These are phyloP conservation scores for Syzygium grande DNA, from an alignment of 345 rosid genomes.

Conservation along the genomic window DNA sequence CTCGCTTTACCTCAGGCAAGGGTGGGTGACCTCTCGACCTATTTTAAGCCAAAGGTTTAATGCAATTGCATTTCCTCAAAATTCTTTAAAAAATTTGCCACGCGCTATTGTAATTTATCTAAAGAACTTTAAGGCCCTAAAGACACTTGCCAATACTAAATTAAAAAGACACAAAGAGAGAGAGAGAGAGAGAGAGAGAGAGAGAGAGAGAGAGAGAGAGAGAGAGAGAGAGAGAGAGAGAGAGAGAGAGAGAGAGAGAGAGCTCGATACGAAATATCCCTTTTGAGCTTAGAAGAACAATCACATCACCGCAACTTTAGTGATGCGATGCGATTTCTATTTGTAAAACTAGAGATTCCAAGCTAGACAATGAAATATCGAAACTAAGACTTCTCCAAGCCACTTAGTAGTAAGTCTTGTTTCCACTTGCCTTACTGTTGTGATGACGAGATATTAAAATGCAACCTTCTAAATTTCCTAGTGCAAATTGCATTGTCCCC, in stretches of 20 bases:
- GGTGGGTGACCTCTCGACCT: too few species aligned
- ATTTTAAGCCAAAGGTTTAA: too few species aligned
- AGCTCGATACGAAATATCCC: accelerated
- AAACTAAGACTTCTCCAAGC: background rate
- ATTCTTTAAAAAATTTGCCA: too few species aligned
- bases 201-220: accelerated
- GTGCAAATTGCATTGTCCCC: background rate
- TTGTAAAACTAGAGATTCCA: background rate
- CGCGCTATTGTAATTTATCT: too few species aligned
- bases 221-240: accelerated
- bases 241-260: accelerated
- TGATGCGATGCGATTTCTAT: background rate
- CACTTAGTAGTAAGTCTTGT: background rate
- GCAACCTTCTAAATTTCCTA: background rate
- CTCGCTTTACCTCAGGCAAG: too few species aligned
- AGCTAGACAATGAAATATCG: accelerated
- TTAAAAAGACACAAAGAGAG: accelerated
- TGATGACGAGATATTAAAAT: accelerated
- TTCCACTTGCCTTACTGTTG: background rate
- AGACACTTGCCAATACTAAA: too few species aligned
- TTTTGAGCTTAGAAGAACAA: background rate
- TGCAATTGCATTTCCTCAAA: too few species aligned
- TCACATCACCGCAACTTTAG: accelerated
- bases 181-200: accelerated
- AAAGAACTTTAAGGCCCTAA: too few species aligned